Evolutionary conservation across 306 rosid genomes (phyloP), one percentile per base, ranked within the genome.

Genomic region (Leucaena leucocephala): DNA sequence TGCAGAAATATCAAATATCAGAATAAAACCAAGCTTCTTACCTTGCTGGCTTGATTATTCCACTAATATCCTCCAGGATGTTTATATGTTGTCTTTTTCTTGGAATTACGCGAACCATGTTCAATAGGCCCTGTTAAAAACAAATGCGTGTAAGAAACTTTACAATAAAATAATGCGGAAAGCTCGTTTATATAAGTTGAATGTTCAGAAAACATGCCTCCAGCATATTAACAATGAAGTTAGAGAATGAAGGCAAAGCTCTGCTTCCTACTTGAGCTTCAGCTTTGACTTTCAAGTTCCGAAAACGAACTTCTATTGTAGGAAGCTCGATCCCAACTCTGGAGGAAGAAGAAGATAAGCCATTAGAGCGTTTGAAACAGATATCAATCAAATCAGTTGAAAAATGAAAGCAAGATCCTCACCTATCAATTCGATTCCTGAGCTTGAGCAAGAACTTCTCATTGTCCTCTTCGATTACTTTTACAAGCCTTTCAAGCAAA

Each of bases 41-140:
- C 98, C 94, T 92, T 8, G 88, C 80, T 27, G 98, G 98, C 78
- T 87, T 92, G 80, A 95, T 80, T 10, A 90, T 86, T 85, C 98
- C 98, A 84, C 88, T 88, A 59, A 85, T 85, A 86, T 91, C 90
- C 76, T 82, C 79, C 8, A 95, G 94, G 38, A 95, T 95, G 70
- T 61, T 76, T 66, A 85, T 0, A 43, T 81, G 89, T 16, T 88
- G 82, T 42, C 71, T 85, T 79, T 62, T 76, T 36, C 69, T 83
- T 42, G 87, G 78, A 55, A 85, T 72, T 27, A 88, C 36, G 71
- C 83, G 83, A 66, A 85, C 74, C 46, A 74, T 57, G 74, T 57
- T 78, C 81, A 85, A 78, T 15, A 85, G 13, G 27, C 87, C 86
- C 91, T 88, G 67, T 8, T 64, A n/a, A 6, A 13, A 8, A 21